phyloP scores from a whole-genome alignment of 495 filamentous ascomycete species.

The Clavariopsis aquatica region DNA sequence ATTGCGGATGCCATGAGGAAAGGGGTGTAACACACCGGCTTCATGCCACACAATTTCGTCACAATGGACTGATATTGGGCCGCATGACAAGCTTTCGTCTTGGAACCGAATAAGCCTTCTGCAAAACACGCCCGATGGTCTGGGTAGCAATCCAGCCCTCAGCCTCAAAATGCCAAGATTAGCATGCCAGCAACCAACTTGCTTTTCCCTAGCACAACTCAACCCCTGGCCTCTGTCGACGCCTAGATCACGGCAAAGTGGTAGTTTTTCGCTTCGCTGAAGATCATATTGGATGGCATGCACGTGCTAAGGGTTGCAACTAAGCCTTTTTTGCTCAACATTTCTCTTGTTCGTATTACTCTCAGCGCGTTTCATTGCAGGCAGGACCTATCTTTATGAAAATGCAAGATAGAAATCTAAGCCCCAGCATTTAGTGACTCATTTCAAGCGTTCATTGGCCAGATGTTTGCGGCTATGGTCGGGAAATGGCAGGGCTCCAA shows the following conservation, averaged over 20 bases:
- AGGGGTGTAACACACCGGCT: background rate
- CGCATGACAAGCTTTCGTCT: constrained; percentile 15
- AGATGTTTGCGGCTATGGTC: background rate
- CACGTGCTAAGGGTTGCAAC: background rate
- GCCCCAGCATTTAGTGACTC: background rate
- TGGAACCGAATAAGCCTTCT: background rate
- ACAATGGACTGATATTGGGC: background rate
- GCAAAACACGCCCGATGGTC: background rate
- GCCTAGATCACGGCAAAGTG: background rate
- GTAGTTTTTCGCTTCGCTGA: background rate
- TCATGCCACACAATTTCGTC: background rate
- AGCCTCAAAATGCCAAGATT: constrained; percentile 8
- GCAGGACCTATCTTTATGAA: background rate
- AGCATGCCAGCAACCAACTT: background rate
- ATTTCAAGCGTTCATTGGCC: background rate
- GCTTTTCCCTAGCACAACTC: background rate
- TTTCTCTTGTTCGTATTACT: background rate
- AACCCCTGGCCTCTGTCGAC: too few species aligned
- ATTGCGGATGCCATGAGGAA: constrained; percentile 6
- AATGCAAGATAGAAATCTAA: background rate
- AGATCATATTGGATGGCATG: background rate
- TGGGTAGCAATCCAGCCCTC: background rate
- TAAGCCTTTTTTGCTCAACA: background rate
- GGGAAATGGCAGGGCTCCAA: background rate
- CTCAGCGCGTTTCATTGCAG: background rate